These are phyloP conservation scores for Penicillium dipodomyicola DNA, from an alignment of 495 filamentous ascomycete genomes.

Conservation along the genomic window DNA sequence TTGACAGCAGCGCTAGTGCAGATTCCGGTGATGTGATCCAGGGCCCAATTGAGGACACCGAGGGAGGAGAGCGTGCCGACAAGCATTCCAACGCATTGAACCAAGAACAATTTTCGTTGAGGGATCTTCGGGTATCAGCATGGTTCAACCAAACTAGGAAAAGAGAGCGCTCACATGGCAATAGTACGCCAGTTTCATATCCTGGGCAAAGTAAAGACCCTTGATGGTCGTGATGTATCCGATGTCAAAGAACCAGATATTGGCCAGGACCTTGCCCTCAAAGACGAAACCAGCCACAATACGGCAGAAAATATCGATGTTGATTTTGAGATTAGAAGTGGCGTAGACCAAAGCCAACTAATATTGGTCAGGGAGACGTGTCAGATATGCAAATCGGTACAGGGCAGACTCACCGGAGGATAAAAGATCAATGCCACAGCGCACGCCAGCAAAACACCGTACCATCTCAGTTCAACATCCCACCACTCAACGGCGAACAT, in stretches of 20 bases:
- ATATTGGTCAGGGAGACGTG: constrained; percentile 53
- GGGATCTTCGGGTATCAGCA: constrained; percentile 51
- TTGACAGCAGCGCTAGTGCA: constrained; percentile 74
- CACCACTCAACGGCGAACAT: constrained; percentile 79
- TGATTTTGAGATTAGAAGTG: constrained; percentile 78
- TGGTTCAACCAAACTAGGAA: not conserved
- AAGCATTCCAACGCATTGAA: constrained; percentile 62
- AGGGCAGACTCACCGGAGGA: constrained; percentile 19
- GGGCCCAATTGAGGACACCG: constrained; percentile 80
- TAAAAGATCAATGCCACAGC: constrained; percentile 62
- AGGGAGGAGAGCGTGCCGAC: constrained; percentile 71
- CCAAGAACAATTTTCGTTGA: constrained; percentile 65
- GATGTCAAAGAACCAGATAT: constrained; percentile 71
- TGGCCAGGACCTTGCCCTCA: constrained; percentile 82
- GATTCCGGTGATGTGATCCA: constrained; percentile 66
- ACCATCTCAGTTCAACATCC: constrained; percentile 65
- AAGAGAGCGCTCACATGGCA: constrained; percentile 54
- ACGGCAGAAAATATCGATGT: constrained; percentile 74
- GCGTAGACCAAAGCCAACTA: constrained; percentile 84
- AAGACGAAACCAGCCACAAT: constrained; percentile 76
- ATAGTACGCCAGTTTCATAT: constrained; percentile 84
- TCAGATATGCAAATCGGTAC: constrained; percentile 54
- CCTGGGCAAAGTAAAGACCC: constrained; percentile 81
- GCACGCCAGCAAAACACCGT: constrained; percentile 69
- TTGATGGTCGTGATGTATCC: constrained; percentile 79